Evolutionary conservation across 371 early-diverging fungal species (phyloP), one percentile per base, ranked within the genome.

Genomic region (Rhizomucor miehei): DNA sequence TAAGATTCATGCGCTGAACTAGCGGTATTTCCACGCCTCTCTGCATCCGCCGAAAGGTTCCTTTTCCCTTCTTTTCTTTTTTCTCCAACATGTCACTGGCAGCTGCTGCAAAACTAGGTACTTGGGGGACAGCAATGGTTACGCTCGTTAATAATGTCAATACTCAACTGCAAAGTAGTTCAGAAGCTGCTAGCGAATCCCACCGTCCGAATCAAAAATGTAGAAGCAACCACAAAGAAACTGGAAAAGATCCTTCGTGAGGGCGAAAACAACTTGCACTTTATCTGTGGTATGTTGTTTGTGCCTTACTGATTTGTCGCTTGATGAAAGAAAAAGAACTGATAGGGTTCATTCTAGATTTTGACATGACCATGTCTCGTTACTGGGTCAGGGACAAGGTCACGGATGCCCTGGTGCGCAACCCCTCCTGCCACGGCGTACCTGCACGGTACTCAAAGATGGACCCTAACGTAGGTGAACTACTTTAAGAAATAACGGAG

Each of bases 301-400:
- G 14, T 48, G 19, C 6, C n/a, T 24, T 19, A 10, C 9, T 38
- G 38, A 10, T 9, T 38, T 9, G 10, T 9, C 14, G 38, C 38
- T 14, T 38, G 38, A 38, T 14, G 38, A 29, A 29, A 8, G 29
- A 8, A 3, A 3, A 29, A 8, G 8, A 29, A 29, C 29, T 29
- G 8, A 29, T 12, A 14, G 16, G 11, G 14, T 14, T 29, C 6
- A 8, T 2, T 38, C 8, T 24, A 75, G 91, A 90, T 64, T 90
- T 88, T 60, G 91, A 91, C 58, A 85, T 85, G 84, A 91, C 91
- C 38, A 77, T 91, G 65, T 86, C 88, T 25, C 68, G 71, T 62
- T 81, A 79, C 55, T 85, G 80, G 82, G 67, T 75, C 10, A 59
- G 72, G 14, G 77, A 85, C 52, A 76, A 78, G 20, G 52, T 61